Evolutionary conservation across 176 grass and related monocot genomes (phyloP).

Genomic region (Saccharum spontaneum): DNA sequence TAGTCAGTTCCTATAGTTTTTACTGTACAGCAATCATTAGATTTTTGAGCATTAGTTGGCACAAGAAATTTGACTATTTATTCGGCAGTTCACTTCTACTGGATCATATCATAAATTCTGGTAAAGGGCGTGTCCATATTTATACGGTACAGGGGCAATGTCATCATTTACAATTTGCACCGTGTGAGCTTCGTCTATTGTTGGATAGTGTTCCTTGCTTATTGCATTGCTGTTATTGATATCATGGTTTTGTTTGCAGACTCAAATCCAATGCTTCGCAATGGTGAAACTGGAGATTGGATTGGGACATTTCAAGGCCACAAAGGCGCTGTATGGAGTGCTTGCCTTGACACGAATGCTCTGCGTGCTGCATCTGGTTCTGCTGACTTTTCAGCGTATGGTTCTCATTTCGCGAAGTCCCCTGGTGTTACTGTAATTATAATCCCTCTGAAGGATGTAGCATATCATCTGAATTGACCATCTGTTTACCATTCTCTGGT

Average conservation of each 20-base stretch:
- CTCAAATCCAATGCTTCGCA: conserved; percentile 91
- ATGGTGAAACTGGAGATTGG: conserved; percentile 99
- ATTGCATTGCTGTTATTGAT: conserved; percentile 8
- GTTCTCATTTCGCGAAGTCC: neutral
- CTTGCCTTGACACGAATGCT: conserved; percentile 84
- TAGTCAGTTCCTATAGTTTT: neutral
- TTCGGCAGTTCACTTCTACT: conserved; percentile 1
- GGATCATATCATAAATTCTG: neutral
- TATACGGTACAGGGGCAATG: neutral
- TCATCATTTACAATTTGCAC: neutral
- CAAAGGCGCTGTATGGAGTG: conserved; percentile 98
- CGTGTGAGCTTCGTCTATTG: neutral
- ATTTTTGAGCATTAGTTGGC: neutral
- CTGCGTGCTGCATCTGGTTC: conserved; percentile 82
- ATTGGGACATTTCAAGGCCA: conserved; percentile 99
- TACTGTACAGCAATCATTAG: neutral
- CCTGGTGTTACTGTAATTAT: neutral
- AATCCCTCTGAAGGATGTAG: neutral
- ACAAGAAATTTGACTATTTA: neutral
- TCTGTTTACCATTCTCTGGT: neutral
- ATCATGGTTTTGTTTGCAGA: conserved; percentile 52
- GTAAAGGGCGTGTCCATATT: neutral
- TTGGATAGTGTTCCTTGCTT: conserved; percentile 7
- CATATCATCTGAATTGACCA: neutral
- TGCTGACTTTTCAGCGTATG: conserved; percentile 98